Evolutionary conservation across 306 rosid genomes (phyloP).

Genomic region (Dryas octopetala): DNA sequence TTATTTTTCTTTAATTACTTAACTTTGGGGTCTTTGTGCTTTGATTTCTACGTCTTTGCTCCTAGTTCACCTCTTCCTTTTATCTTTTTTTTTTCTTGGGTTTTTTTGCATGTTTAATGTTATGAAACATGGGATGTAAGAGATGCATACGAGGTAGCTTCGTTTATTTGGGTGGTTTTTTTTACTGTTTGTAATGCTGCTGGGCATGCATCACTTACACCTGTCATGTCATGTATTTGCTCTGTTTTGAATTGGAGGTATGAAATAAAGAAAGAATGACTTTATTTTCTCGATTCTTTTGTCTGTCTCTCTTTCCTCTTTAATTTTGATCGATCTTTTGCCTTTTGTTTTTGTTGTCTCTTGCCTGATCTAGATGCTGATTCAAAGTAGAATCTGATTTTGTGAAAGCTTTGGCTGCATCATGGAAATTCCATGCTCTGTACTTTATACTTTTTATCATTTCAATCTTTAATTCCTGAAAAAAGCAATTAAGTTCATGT

Average conservation of each 20-base stretch:
- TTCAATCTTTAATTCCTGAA: conserved; percentile 9
- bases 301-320: neutral
- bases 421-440: conserved; percentile 8
- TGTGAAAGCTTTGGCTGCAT: conserved; percentile 5
- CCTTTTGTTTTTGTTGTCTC: conserved; percentile 29
- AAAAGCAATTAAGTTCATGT: neutral
- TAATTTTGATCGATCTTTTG: neutral
- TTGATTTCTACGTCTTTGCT: conserved; percentile 26
- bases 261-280: conserved; percentile 31
- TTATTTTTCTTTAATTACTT: conserved; percentile 30
- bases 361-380: conserved; percentile 27
- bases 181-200: conserved; percentile 42
- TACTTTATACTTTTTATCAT: conserved; percentile 38
- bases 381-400: conserved; percentile 40
- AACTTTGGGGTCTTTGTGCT: conserved; percentile 17
- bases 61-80: conserved; percentile 1
- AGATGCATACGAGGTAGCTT: conserved; percentile 94
- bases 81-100: neutral
- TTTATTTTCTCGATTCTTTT: conserved; percentile 12
- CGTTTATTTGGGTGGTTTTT: conserved; percentile 35
- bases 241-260: conserved; percentile 13
- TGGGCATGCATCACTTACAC: conserved; percentile 99
- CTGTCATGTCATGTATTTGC: conserved; percentile 58
- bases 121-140: conserved; percentile 82
- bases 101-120: conserved; percentile 8